Evolutionary conservation across 2,329 filamentous ascomycete genomes (phyloP).

Genomic region (Colletotrichum spinosum): DNA sequence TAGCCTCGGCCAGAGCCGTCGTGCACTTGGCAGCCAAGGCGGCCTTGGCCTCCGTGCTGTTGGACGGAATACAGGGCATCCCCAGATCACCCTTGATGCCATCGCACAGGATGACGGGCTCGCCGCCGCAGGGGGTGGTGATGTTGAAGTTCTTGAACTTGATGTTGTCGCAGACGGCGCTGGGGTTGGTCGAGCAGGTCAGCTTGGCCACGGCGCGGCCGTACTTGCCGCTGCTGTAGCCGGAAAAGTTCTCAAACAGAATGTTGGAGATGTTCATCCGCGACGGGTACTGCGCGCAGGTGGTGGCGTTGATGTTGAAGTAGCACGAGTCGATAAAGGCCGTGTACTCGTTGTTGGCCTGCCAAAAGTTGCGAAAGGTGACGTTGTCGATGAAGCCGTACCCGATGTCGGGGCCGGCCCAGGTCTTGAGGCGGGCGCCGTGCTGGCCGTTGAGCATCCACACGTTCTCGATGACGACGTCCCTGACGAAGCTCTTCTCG

Average conservation of each 20-base stretch:
- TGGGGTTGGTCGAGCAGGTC: constrained; percentile 62
- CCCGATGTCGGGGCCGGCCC: constrained; percentile 66
- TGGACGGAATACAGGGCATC: constrained; percentile 48
- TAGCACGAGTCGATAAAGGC: constrained; percentile 63
- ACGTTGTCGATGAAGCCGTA: constrained; percentile 70
- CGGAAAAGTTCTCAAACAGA: constrained; percentile 67
- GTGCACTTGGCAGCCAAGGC: constrained; percentile 48
- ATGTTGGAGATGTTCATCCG: constrained; percentile 67
- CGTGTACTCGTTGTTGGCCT: constrained; percentile 71
- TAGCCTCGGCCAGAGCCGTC: constrained; percentile 42
- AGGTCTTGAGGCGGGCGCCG: constrained; percentile 74
- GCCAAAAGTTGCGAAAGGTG: constrained; percentile 67
- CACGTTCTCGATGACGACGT: constrained; percentile 70
- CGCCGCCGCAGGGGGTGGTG: constrained; percentile 59
- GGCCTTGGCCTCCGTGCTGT: constrained; percentile 46
- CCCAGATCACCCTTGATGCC: constrained; percentile 54
- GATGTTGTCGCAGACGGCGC: constrained; percentile 66
- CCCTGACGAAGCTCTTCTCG: constrained; percentile 48
- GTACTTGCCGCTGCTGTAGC: constrained; percentile 65
- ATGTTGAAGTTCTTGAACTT: constrained; percentile 65
- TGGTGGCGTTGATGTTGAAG: constrained; percentile 67
- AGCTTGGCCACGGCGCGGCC: constrained; percentile 64
- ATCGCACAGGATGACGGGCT: constrained; percentile 62
- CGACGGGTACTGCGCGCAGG: constrained; percentile 70
- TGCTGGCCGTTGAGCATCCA: constrained; percentile 61